Evolutionary conservation across 768 basidiomycete genomes (phyloP).

Genomic region (Lyophyllum decastes): DNA sequence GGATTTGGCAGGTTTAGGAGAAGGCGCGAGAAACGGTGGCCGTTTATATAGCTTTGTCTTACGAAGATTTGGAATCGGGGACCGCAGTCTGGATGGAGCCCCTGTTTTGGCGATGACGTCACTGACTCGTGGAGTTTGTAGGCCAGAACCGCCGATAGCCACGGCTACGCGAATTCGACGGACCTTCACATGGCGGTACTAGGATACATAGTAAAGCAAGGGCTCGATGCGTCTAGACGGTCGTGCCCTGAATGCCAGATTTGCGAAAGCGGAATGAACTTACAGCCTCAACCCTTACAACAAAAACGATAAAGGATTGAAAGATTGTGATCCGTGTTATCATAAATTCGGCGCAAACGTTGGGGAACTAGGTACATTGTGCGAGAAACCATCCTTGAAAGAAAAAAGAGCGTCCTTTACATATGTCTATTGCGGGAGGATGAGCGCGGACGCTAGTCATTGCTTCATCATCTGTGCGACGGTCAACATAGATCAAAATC

Average conservation of each 20-base stretch:
- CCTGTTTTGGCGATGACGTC: not conserved
- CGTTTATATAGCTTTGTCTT: not conserved
- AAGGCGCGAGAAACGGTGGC: no score
- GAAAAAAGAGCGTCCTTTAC: not conserved
- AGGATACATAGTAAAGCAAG: no score
- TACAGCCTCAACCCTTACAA: no score
- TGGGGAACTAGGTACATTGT: not conserved
- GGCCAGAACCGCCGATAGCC: no score
- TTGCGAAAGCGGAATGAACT: no score
- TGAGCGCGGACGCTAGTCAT: not conserved
- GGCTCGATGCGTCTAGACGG: no score
- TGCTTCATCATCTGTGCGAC: conserved; percentile 9
- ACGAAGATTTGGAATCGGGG: not conserved
- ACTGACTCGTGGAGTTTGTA: not conserved
- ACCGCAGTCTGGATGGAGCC: not conserved
- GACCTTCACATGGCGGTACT: no score
- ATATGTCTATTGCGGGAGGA: not conserved
- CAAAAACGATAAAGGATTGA: no score
- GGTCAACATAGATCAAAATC: not conserved
- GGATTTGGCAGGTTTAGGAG: not conserved
- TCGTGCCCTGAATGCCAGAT: no score
- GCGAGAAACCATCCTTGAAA: not conserved
- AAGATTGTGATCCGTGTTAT: no score
- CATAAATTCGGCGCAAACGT: no score
- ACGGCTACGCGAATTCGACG: no score